Evolutionary conservation across 148 eudicot species (phyloP).

Genomic region (Nepenthes mirabilis): DNA sequence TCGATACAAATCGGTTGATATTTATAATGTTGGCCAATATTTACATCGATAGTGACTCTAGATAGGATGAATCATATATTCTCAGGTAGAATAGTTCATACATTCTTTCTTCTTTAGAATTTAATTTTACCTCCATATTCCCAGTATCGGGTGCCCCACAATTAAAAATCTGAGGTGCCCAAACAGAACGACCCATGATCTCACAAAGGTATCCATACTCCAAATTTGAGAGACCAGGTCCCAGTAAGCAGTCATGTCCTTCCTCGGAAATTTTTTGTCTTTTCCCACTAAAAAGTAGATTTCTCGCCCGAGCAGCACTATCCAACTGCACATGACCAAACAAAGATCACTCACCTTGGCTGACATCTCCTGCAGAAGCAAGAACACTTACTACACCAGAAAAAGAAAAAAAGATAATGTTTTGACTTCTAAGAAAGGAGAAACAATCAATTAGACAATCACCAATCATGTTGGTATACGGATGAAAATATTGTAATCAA

Average conservation of each 20-base stretch:
- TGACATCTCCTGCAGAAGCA: not conserved
- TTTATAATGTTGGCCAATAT: too few relatives aligned
- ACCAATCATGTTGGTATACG: too few relatives aligned
- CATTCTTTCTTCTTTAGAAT: not conserved
- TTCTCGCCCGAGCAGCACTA: constrained; percentile 72
- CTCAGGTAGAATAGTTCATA: not conserved
- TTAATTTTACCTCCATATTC: constrained; percentile 77
- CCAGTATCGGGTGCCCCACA: constrained; percentile 99
- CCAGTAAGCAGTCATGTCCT: constrained; percentile 28
- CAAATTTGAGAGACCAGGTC: constrained; percentile 87
- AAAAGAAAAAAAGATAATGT: not conserved
- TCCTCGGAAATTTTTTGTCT: constrained; percentile 13
- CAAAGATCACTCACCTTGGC: not conserved
- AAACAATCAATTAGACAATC: not conserved
- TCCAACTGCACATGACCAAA: constrained; percentile 43
- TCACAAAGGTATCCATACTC: constrained; percentile 98
- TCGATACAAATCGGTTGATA: too few relatives aligned
- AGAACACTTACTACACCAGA: not conserved
- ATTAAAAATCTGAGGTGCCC: constrained; percentile 97
- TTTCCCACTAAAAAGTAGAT: constrained; percentile 47
- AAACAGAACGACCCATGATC: constrained; percentile 90
- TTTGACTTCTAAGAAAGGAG: constrained; percentile 2
- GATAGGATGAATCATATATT: too few relatives aligned
- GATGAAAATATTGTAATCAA: too few relatives aligned
- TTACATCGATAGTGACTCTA: too few relatives aligned